Percentiles rank a stretch among this genome's conserved stretches.
These are phyloP conservation scores for Carex littledalei DNA, from an alignment of 176 grass and related monocot genomes.

Conservation along the genomic window DNA sequence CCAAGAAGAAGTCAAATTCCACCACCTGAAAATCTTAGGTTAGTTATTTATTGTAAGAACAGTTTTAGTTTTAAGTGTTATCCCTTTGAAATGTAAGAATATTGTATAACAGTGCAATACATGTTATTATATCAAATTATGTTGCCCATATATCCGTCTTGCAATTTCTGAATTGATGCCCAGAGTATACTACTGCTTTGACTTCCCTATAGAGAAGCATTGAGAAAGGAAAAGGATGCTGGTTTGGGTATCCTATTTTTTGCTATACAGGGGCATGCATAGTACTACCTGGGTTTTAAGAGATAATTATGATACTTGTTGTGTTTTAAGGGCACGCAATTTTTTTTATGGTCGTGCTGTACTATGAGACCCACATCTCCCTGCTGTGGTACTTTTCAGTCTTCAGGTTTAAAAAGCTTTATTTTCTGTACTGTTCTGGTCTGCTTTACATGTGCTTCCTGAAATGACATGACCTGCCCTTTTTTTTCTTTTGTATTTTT, in stretches of 20 bases:
- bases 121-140: background rate
- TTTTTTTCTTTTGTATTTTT: background rate
- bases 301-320: background rate
- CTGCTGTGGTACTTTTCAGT: background rate
- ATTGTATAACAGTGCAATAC: background rate
- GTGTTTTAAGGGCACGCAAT: background rate
- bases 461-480: background rate
- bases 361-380: background rate
- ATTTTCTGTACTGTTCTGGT: background rate
- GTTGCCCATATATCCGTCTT: background rate
- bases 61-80: constrained; percentile 14
- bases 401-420: background rate
- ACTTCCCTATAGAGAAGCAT: background rate
- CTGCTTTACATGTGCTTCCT: background rate
- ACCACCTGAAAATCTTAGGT: constrained; percentile 43
- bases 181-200: background rate
- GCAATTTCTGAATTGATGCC: background rate
- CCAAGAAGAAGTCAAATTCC: constrained; percentile 21
- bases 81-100: background rate
- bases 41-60: constrained; percentile 13
- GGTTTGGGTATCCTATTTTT: background rate
- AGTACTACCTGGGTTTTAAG: background rate
- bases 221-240: background rate
- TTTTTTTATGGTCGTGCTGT: background rate
- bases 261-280: background rate